Conservation (phyloP, 352 stramenopile genomes). For the Phytophthora sp. region DNA sequence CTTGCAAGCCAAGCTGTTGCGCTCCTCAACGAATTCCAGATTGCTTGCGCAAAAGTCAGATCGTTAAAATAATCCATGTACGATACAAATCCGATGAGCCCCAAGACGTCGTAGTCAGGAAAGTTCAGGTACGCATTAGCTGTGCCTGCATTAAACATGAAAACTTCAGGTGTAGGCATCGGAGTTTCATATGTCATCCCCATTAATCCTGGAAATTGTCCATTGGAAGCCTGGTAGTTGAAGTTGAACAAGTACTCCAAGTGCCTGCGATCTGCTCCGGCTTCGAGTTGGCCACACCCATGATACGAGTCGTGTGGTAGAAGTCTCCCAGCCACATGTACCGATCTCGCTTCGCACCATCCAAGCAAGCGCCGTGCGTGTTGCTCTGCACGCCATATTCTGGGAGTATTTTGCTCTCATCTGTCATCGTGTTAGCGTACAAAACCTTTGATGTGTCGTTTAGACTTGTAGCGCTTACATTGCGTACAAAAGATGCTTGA, state of each 20-base stretch:
- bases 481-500: slow-evolving; percentile 30
- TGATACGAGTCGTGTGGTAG: slow-evolving; percentile 38
- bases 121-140: slow-evolving; percentile 21
- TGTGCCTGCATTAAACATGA: slow-evolving; percentile 32
- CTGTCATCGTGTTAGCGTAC: slow-evolving; percentile 38
- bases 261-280: slow-evolving; percentile 31
- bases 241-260: slow-evolving; percentile 39
- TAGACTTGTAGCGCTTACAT: slow-evolving; percentile 20
- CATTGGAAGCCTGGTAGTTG: slow-evolving; percentile 22
- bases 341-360: slow-evolving; percentile 36
- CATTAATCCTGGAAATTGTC: slow-evolving; percentile 26
- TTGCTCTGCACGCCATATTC: slow-evolving; percentile 33
- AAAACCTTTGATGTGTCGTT: slow-evolving; percentile 19
- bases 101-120: slow-evolving; percentile 39
- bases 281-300: slow-evolving; percentile 34
- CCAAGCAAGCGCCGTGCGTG: slow-evolving; percentile 30
- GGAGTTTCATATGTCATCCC: slow-evolving; percentile 36
- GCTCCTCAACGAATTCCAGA: slow-evolving; percentile 29
- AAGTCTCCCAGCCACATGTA: slow-evolving; percentile 45
- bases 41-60: slow-evolving; percentile 14
- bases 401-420: slow-evolving; percentile 24
- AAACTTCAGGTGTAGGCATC: slow-evolving; percentile 32
- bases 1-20: slow-evolving; percentile 21
- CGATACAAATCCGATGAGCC: slow-evolving; percentile 32
- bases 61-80: slow-evolving; percentile 44